Conservation (phyloP, 495 filamentous ascomycete genomes). For the Platismatia glauca region DNA sequence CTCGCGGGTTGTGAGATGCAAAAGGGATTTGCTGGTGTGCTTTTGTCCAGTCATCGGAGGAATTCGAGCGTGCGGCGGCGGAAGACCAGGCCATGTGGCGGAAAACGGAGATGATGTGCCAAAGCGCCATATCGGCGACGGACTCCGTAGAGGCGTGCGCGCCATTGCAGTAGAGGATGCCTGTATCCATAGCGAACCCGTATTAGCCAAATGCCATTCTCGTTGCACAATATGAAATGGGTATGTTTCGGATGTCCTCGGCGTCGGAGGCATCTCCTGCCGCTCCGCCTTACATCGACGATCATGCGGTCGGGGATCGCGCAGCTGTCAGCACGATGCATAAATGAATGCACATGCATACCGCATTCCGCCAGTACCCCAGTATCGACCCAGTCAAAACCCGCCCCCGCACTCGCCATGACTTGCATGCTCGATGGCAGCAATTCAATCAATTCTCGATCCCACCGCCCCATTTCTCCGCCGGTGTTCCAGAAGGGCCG, state of each 20-base stretch:
- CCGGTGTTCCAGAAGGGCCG: conserved; percentile 73
- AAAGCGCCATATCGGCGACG: conserved; percentile 56
- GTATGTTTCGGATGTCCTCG: neutral
- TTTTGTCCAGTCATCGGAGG: conserved; percentile 37
- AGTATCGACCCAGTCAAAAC: conserved; percentile 71
- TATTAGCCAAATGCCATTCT: neutral
- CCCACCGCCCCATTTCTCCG: conserved; percentile 71
- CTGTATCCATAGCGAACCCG: conserved; percentile 28
- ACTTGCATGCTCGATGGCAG: conserved; percentile 57
- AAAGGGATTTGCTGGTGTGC: conserved; percentile 51
- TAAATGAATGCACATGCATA: conserved; percentile 26
- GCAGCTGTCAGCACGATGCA: neutral
- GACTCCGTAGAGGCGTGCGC: conserved; percentile 60
- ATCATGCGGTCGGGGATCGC: neutral
- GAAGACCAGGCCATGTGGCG: conserved; percentile 55
- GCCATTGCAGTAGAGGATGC: conserved; percentile 64
- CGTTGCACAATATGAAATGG: neutral
- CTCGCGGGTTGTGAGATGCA: conserved; percentile 49
- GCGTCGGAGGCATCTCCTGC: neutral
- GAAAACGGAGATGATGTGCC: conserved; percentile 57
- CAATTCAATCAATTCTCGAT: conserved; percentile 56
- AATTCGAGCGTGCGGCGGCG: conserved; percentile 38
- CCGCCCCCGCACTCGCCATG: conserved; percentile 64
- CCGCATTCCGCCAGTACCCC: conserved; percentile 56
- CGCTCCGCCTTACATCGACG: neutral